Percentiles rank a stretch among this genome's conserved stretches.
Conservation (phyloP, 306 rosid species). For the Rosa chinensis region DNA sequence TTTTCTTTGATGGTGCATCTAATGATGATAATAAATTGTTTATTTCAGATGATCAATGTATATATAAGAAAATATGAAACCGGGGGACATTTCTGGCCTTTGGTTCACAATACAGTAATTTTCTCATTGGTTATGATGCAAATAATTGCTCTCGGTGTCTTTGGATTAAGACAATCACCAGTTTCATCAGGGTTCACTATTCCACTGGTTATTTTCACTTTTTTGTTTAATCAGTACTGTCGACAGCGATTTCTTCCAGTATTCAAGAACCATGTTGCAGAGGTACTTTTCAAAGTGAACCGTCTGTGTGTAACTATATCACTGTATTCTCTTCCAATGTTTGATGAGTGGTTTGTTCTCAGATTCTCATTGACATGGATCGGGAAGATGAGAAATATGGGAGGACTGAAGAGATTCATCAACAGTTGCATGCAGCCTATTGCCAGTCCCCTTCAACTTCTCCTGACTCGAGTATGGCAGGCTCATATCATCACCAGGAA, state of each 20-base stretch:
- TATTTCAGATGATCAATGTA: constrained; percentile 75
- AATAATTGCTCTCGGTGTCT: constrained; percentile 82
- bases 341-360: constrained; percentile 22
- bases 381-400: constrained; percentile 58
- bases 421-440: constrained; percentile 56
- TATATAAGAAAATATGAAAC: constrained; percentile 63
- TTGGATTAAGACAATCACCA: constrained; percentile 67
- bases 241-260: constrained; percentile 78
- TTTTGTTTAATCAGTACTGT: constrained; percentile 77
- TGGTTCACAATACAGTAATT: constrained; percentile 65
- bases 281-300: constrained; percentile 49
- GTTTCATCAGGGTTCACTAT: constrained; percentile 76
- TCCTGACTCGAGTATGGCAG: constrained; percentile 27
- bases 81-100: constrained; percentile 84
- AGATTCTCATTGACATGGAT: constrained; percentile 88
- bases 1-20: neutral
- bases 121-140: constrained; percentile 70
- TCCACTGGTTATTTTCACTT: constrained; percentile 66
- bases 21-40: neutral
- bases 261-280: constrained; percentile 56
- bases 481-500: constrained; percentile 28
- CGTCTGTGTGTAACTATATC: neutral
- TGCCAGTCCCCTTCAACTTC: constrained; percentile 43
- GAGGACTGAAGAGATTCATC: constrained; percentile 55
- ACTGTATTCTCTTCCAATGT: constrained; percentile 7